Evolutionary conservation across 176 grass and related monocot species (phyloP).

Genomic region (Lolium perenne): DNA sequence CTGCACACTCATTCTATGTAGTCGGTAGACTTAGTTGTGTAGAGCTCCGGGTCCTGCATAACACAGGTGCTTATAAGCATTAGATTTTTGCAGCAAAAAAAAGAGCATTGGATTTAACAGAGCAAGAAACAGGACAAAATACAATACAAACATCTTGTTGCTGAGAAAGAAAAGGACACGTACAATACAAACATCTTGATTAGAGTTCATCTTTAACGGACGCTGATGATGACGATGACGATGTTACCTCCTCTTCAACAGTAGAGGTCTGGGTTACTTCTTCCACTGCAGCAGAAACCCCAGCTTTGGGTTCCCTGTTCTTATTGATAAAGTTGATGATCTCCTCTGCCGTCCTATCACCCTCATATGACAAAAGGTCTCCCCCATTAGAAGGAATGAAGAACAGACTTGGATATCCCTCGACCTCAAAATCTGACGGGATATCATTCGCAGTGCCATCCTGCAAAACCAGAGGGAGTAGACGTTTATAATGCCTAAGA

Average conservation of each 20-base stretch:
- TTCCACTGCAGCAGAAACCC: constrained; percentile 12
- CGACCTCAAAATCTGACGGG: constrained; percentile 59
- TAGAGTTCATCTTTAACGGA: constrained; percentile 79
- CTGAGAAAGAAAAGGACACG: too few species aligned
- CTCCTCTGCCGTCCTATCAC: constrained; percentile 50
- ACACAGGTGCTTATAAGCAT: background rate
- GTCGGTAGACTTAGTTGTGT: background rate
- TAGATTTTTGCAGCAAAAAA: too few species aligned
- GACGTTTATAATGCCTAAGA: background rate
- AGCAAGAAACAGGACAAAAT: background rate
- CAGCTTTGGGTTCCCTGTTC: constrained; percentile 50
- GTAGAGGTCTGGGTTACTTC: constrained; percentile 31
- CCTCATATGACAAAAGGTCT: constrained; percentile 53
- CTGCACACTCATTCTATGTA: background rate
- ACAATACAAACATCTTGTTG: too few species aligned
- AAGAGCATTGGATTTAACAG: background rate
- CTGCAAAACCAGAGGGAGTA: constrained; percentile 46
- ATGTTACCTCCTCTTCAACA: constrained; percentile 34
- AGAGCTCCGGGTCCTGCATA: background rate
- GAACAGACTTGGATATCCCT: constrained; percentile 73
- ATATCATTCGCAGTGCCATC: constrained; percentile 77
- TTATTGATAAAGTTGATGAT: constrained; percentile 74
- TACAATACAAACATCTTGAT: too few species aligned
- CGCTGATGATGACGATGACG: background rate
- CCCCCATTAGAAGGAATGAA: constrained; percentile 70